Base-by-base conservation (phyloP, 106 monocot genomes). In the Gastrodia elata region DNA sequence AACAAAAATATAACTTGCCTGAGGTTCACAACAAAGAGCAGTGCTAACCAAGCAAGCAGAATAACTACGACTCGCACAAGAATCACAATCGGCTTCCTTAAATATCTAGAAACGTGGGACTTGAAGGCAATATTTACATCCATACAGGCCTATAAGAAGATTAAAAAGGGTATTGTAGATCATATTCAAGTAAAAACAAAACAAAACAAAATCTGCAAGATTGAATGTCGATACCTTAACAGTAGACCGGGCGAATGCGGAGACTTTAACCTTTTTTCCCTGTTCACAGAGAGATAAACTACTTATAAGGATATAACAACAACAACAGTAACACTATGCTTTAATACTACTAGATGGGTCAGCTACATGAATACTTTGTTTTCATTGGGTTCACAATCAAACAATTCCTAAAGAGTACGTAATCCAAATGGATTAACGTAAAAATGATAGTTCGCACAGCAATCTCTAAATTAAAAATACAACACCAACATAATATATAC, bases 51-150 rank as follows among this genome's bases (percentile, higher is more conserved):
- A 89, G 71, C 94, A 95, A 83, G 91, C 94, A 26, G 85, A 87
- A 83, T 89, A 94, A 77, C 77, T 87, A 37, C 91, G 94, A 71
- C 91, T 91, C 36, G 89, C 75, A 14, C 87, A 89, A 57, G 71
- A 71, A 76, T 95, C 91, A 75, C 91, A 91, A 39, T 91, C 91
- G 71, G 89, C 94, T 73, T 89, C 91, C 75, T 91, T 89, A 75
- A 95, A 95, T 76, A 95, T 95, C 70, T 95, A 85, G 71, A 89
- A 91, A 67, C 91, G 89, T 65, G 94, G 91, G 72, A 94, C 89
- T 8, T 83, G 89, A 38, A 95, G 82, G 35, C 82, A 56, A 75
- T 95, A 91, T 79, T 22, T 52, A 85, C 9, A 75, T 91, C 94
- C 82, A 91, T 83, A 89, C 94, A 95, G 0, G 91, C 94, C 91